Conservation (phyloP, 2,329 filamentous ascomycete species). For the Trichophaea hybrida region DNA sequence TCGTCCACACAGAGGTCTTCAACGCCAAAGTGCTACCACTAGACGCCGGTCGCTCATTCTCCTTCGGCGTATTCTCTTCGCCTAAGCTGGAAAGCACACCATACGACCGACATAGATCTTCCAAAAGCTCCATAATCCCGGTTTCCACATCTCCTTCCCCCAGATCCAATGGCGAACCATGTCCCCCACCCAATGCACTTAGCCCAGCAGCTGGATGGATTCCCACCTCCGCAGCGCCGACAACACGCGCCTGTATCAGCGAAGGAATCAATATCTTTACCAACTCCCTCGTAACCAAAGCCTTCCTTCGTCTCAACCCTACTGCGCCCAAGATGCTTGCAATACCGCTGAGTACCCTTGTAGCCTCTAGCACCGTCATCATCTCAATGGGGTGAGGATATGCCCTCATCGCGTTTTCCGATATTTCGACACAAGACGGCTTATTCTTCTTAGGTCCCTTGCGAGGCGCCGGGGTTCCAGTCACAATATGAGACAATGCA, state of each 20-base stretch:
- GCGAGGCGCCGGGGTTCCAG: conserved; percentile 43
- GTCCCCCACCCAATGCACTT: conserved; percentile 46
- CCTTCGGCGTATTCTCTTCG: conserved; percentile 1
- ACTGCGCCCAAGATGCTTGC: conserved; percentile 69
- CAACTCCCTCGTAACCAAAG: conserved; percentile 74
- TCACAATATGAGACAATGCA: conserved; percentile 50
- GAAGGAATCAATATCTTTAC: conserved; percentile 69
- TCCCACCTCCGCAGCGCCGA: conserved; percentile 88
- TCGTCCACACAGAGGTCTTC: conserved; percentile 10
- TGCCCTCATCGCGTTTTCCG: conserved; percentile 40
- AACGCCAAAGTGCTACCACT: not conserved
- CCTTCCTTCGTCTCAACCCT: conserved; percentile 76
- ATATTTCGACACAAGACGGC: conserved; percentile 23
- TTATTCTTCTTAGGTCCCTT: conserved; percentile 15
- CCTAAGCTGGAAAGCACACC: conserved; percentile 38
- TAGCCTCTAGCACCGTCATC: conserved; percentile 59
- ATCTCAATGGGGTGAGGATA: conserved; percentile 42
- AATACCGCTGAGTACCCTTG: conserved; percentile 70
- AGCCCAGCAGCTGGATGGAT: conserved; percentile 86
- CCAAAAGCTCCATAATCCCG: conserved; percentile 50
- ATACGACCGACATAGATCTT: conserved; percentile 47
- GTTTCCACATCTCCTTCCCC: conserved; percentile 51
- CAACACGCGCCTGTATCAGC: conserved; percentile 76
- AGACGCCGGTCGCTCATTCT: conserved; percentile 1
- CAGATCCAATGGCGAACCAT: conserved; percentile 43